Evolutionary conservation across 1,284 basidiomycete species (phyloP), one percentile per base, ranked within the genome.

Genomic region (Ganoderma leucocontextum): DNA sequence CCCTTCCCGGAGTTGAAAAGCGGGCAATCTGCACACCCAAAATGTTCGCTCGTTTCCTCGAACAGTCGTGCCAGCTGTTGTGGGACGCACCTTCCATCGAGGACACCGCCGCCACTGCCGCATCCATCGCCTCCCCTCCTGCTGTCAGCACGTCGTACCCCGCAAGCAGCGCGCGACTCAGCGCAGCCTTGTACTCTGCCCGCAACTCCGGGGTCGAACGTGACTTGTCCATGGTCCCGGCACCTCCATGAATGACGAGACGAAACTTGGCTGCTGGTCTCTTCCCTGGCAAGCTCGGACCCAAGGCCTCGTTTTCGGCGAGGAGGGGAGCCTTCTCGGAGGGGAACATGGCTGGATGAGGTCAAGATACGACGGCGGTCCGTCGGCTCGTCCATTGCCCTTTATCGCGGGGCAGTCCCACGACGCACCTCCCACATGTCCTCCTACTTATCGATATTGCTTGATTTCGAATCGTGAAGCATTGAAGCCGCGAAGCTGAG

Each of bases 71-170:
- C 57, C 39, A 15, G 36, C 35, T 17, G 36, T 53, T 22, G 7
- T 15, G 1, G 3, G 8, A 63, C 80, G n/a, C 62, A 89, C 92
- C 89, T 86, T 95, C 94, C 84, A 95, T 83, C 10, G 83, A 80
- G 0, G 85, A 82, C 7, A 94, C 94, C 0, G 94, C 92, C 8
- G 91, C 90, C 2, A 91, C 89, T 2, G 85, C 88, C n/a, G 94
- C 93, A 75, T 95, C 92, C 84, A 95, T 89, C 4, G 94, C 93
- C 74, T 93, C 91, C 0, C 92, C 92, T 29, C 91, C 92, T 2
- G 83, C 77, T 42, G 78, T 79, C 47, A 95, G 84, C 19, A 94
- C 82, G 33, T 85, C 76, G 74, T 94, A 82, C 0, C 94, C 94
- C 5, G 87, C 87, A 41, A 80, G 71, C 49, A 95, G 81, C 0